These are phyloP conservation scores for Tolypocladium nubicola DNA, from an alignment of 2,329 filamentous ascomycete genomes.

Conservation along the genomic window DNA sequence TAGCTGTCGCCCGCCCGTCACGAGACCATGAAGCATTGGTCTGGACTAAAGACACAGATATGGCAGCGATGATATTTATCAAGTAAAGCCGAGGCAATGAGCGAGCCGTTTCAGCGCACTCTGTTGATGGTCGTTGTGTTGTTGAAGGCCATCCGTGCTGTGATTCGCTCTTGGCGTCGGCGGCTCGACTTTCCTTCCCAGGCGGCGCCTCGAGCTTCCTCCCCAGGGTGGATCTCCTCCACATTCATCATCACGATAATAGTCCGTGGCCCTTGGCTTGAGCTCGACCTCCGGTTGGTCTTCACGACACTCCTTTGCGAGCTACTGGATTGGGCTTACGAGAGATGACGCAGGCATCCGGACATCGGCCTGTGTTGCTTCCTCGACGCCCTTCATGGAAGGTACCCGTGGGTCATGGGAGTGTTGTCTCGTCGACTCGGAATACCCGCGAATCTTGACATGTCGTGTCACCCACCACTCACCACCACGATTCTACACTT, in stretches of 20 bases:
- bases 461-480: not conserved
- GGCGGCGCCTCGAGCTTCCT: slow-evolving; percentile 3
- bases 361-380: not conserved
- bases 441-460: not conserved
- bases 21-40: too few species aligned
- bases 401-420: not conserved
- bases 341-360: not conserved
- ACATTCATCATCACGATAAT: not conserved
- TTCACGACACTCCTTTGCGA: not conserved
- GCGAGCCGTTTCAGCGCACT: too few species aligned
- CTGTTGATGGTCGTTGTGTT: not conserved
- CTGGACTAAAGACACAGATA: too few species aligned
- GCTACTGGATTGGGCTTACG: not conserved
- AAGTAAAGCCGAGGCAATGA: too few species aligned
- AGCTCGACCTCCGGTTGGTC: not conserved
- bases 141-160: not conserved
- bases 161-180: not conserved
- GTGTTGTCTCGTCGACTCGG: not conserved
- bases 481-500: not conserved
- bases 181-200: slow-evolving; percentile 4
- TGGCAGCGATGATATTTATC: too few species aligned
- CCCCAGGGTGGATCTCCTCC: not conserved
- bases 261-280: not conserved
- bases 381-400: not conserved
- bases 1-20: too few species aligned